phyloP scores from a whole-genome alignment of 176 grass and related monocot genomes.

The Phoenix dactylifera region DNA sequence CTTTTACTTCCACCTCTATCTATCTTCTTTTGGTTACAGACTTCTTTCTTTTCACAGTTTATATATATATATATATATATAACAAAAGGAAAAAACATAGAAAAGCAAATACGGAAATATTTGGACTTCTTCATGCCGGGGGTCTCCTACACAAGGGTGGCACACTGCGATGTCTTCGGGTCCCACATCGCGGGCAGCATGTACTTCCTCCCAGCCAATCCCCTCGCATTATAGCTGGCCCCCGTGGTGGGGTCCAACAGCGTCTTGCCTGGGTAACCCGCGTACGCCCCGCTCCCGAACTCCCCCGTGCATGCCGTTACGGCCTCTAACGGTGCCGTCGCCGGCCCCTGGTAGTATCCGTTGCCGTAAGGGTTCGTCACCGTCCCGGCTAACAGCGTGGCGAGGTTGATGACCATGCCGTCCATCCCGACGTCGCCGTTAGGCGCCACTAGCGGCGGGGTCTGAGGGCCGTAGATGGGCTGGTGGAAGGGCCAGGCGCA shows the following conservation, averaged over 20 bases:
- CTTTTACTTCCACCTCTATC: too few species aligned
- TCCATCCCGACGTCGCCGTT: slow-evolving; percentile 65
- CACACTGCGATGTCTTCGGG: slow-evolving; percentile 54
- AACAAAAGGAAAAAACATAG: not conserved
- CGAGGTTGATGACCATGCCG: slow-evolving; percentile 67
- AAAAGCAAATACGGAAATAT: not conserved
- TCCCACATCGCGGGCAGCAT: slow-evolving; percentile 86
- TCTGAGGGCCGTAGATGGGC: slow-evolving; percentile 49
- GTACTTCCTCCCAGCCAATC: slow-evolving; percentile 53
- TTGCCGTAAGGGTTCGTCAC: slow-evolving; percentile 75
- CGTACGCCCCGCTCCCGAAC: slow-evolving; percentile 63
- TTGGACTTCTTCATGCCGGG: not conserved
- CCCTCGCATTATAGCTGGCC: slow-evolving; percentile 71
- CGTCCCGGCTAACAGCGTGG: slow-evolving; percentile 55
- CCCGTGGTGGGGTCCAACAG: slow-evolving; percentile 43
- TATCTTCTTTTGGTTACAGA: not conserved
- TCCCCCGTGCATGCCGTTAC: slow-evolving; percentile 63
- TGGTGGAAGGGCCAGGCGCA: slow-evolving; percentile 93
- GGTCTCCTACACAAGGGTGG: slow-evolving; percentile 30
- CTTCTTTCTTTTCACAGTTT: not conserved
- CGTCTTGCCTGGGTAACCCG: slow-evolving; percentile 66
- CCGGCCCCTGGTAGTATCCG: slow-evolving; percentile 67
- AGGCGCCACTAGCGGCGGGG: slow-evolving; percentile 45
- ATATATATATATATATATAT: not conserved
- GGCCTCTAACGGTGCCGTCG: slow-evolving; percentile 41